A percentile compares a stretch with the other conserved stretches of the same genome.
These are phyloP conservation scores for Oryza meridionalis DNA, from an alignment of 176 grass and related monocot genomes.

Conservation along the genomic window DNA sequence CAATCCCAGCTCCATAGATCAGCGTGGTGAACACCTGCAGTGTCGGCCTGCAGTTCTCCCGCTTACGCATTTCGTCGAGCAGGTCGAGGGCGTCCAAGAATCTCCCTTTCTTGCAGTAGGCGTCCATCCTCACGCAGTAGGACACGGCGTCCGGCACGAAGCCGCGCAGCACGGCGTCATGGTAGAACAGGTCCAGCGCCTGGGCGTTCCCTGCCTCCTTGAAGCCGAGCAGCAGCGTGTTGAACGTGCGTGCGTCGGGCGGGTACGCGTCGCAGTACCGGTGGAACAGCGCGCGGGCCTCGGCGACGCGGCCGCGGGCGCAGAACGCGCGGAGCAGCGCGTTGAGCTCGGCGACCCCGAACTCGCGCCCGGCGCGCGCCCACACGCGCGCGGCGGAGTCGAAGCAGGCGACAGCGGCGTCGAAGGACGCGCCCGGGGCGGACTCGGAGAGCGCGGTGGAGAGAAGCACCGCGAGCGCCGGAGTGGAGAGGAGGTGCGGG, in stretches of 20 bases:
- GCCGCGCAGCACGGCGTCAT: conserved; percentile 70
- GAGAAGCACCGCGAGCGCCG: conserved; percentile 64
- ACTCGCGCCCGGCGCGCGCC: conserved; percentile 57
- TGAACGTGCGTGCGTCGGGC: conserved; percentile 68
- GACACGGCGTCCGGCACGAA: conserved; percentile 74
- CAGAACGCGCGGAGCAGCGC: conserved; percentile 76
- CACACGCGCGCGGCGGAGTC: conserved; percentile 59
- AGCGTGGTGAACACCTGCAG: conserved; percentile 71
- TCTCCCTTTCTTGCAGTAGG: conserved; percentile 70
- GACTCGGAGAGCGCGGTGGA: conserved; percentile 49
- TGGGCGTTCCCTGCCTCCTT: conserved; percentile 72
- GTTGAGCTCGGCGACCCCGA: conserved; percentile 73
- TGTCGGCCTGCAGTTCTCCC: conserved; percentile 60
- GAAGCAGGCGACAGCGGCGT: conserved; percentile 57
- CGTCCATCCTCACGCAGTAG: conserved; percentile 79
- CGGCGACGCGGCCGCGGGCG: conserved; percentile 52
- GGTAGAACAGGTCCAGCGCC: conserved; percentile 86
- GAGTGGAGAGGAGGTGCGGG: conserved; percentile 58
- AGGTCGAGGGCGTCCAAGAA: conserved; percentile 68
- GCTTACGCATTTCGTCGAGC: conserved; percentile 66
- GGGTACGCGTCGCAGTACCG: conserved; percentile 57
- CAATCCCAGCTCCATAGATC: conserved; percentile 78
- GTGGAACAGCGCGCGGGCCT: conserved; percentile 75
- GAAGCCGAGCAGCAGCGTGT: conserved; percentile 87
- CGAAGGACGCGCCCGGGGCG: conserved; percentile 48